Evolutionary conservation across 1,284 basidiomycete species (phyloP), one percentile per base, ranked within the genome.

Genomic region (Fistulina hepatica): DNA sequence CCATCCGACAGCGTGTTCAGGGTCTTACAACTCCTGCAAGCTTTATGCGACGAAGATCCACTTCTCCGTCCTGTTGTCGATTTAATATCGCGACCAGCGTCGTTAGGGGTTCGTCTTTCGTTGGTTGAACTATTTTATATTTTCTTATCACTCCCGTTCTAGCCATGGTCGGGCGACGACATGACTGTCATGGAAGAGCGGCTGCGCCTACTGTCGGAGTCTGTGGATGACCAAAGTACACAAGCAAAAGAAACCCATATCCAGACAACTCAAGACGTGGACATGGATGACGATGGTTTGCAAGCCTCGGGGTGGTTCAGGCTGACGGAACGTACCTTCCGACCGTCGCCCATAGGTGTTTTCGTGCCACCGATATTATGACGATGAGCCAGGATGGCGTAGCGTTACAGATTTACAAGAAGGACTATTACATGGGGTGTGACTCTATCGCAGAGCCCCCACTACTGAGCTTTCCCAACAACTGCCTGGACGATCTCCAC

Each of bases 401-500:
- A n/a, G n/a, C n/a, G n/a, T n/a, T n/a, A n/a, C n/a, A n/a, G n/a
- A n/a, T n/a, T n/a, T n/a, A n/a, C n/a, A n/a, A n/a, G n/a, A n/a
- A n/a, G n/a, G n/a, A n/a, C n/a, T n/a, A n/a, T n/a, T n/a, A n/a
- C n/a, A n/a, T n/a, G n/a, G n/a, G n/a, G n/a, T n/a, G n/a, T n/a
- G n/a, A n/a, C n/a, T n/a, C n/a, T n/a, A n/a, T n/a, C n/a, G n/a
- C n/a, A n/a, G n/a, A n/a, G n/a, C n/a, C 27, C n/a, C 6, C n/a
- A 30, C 24, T 50, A 56, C 36, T 48, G 37, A 17, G 56, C 62
- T 51, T 65, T 66, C 15, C 49, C 53, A 21, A 69, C 68, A 35
- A 81, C 53, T 44, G 65, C 51, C 20, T 73, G 57, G 13, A 82
- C 67, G 34, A 84, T 82, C 34, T 67, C 68, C 5, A 84, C 73